Percentiles rank a stretch among this genome's conserved stretches.
These are phyloP conservation scores for Sporisorium exsertum DNA, from an alignment of 1,284 basidiomycete species.

Conservation along the genomic window DNA sequence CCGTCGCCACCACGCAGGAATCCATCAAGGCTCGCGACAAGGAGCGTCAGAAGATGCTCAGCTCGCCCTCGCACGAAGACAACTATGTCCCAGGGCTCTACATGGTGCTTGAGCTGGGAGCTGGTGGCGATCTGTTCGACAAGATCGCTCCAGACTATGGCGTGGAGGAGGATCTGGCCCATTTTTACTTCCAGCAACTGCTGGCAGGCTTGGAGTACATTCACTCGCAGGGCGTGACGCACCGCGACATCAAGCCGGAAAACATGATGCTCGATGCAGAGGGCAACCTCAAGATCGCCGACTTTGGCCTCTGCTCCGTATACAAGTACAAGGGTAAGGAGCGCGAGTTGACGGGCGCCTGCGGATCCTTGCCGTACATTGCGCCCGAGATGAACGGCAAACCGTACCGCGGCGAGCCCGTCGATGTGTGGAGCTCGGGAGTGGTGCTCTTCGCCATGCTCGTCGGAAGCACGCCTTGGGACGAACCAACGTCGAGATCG, in stretches of 20 bases:
- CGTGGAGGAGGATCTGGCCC: slow-evolving; percentile 86
- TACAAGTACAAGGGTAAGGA: slow-evolving; percentile 89
- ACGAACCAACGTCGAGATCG: slow-evolving; percentile 84
- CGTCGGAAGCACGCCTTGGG: slow-evolving; percentile 97
- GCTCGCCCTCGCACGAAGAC: slow-evolving; percentile 43
- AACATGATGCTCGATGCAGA: slow-evolving; percentile 73
- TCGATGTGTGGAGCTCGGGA: slow-evolving; percentile 93
- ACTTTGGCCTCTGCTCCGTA: slow-evolving; percentile 93
- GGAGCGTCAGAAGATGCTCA: slow-evolving; percentile 45
- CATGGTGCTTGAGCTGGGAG: slow-evolving; percentile 90
- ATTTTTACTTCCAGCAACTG: slow-evolving; percentile 92
- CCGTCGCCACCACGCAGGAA: slow-evolving; percentile 72
- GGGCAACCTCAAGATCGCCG: slow-evolving; percentile 83
- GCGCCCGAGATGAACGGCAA: slow-evolving; percentile 78
- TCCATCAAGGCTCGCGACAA: slow-evolving; percentile 70
- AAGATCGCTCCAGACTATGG: slow-evolving; percentile 92
- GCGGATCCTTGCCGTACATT: slow-evolving; percentile 94
- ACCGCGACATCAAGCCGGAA: slow-evolving; percentile 72
- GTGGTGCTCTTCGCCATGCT: slow-evolving; percentile 95
- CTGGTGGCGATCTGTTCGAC: slow-evolving; percentile 95
- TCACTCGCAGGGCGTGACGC: slow-evolving; percentile 76
- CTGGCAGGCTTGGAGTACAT: slow-evolving; percentile 80
- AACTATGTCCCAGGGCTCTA: slow-evolving; percentile 76
- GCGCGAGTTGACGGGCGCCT: slow-evolving; percentile 71
- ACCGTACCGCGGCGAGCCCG: slow-evolving; percentile 87